Evolutionary conservation across 192 early-diverging fungal genomes (phyloP).

Genomic region (Chytriomyces hyalinus): DNA sequence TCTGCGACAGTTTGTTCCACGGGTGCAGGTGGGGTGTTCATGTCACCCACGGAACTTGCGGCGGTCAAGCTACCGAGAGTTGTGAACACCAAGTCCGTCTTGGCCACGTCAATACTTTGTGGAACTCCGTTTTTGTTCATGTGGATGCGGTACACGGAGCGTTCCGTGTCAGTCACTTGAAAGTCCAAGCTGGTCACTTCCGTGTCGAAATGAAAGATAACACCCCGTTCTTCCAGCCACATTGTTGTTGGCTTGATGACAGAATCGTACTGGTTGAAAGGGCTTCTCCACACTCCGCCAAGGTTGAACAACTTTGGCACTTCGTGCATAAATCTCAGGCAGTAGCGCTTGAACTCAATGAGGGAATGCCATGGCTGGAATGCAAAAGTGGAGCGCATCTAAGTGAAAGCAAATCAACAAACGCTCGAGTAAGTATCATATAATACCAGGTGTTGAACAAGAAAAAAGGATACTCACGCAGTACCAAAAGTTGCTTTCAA

Average conservation of each 20-base stretch:
- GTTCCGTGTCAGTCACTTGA: constrained; percentile 3
- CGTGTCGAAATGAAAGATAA: constrained; percentile 31
- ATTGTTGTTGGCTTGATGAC: constrained; percentile 33
- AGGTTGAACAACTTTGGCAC: constrained; percentile 41
- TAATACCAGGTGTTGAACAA: not conserved
- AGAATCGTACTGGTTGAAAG: constrained; percentile 46
- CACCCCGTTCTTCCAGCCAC: constrained; percentile 30
- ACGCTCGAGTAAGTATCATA: constrained; percentile 1
- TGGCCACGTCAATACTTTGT: constrained; percentile 24
- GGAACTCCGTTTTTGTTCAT: constrained; percentile 1
- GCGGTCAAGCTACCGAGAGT: constrained; percentile 43
- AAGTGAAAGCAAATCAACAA: not conserved
- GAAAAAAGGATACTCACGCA: constrained; percentile 2
- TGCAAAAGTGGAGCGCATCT: constrained; percentile 39
- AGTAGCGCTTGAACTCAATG: constrained; percentile 42
- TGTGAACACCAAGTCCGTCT: constrained; percentile 36
- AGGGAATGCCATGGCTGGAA: constrained; percentile 50
- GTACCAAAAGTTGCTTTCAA: constrained; percentile 45
- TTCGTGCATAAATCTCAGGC: constrained; percentile 46
- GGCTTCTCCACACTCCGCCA: constrained; percentile 38
- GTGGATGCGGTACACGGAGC: constrained; percentile 37
- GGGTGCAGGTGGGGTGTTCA: constrained; percentile 4
- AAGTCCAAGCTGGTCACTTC: constrained; percentile 38
- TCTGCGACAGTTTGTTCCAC: constrained; percentile 22
- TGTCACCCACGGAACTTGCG: constrained; percentile 28